These are phyloP conservation scores for Cyberlindnera veronae DNA, from an alignment of 805 yeast species.

Conservation along the genomic window DNA sequence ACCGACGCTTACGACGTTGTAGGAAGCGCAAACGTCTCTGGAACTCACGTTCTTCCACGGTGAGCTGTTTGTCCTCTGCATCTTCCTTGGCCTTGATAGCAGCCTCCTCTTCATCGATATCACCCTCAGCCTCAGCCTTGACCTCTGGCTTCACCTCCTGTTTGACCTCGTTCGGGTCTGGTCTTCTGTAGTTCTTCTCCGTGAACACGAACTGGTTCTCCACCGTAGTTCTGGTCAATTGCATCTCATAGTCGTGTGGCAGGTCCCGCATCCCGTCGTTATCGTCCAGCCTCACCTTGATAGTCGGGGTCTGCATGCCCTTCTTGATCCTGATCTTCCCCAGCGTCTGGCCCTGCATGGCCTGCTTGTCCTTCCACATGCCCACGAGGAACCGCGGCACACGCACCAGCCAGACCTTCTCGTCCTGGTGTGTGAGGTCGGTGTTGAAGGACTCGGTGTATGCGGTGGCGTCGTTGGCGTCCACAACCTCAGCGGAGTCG, in stretches of 20 bases:
- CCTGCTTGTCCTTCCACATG: slow-evolving; percentile 65
- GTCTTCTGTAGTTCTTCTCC: slow-evolving; percentile 59
- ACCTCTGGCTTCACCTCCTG: too few relatives aligned
- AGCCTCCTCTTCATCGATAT: background rate
- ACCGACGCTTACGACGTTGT: slow-evolving; percentile 32
- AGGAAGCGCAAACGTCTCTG: slow-evolving; percentile 15
- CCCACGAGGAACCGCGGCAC: slow-evolving; percentile 85
- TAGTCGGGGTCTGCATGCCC: slow-evolving; percentile 28
- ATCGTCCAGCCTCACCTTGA: slow-evolving; percentile 56
- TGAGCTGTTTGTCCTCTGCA: slow-evolving; percentile 1
- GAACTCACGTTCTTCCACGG: slow-evolving; percentile 14
- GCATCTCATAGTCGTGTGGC: slow-evolving; percentile 82
- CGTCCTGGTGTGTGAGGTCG: slow-evolving; percentile 55
- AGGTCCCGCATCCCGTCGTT: slow-evolving; percentile 48
- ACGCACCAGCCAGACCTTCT: slow-evolving; percentile 89
- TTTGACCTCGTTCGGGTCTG: background rate
- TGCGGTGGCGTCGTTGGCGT: slow-evolving; percentile 41
- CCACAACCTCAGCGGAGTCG: slow-evolving; percentile 41
- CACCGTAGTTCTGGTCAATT: slow-evolving; percentile 73
- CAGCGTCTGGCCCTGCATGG: slow-evolving; percentile 67
- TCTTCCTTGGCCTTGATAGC: slow-evolving; percentile 1
- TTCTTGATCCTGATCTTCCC: slow-evolving; percentile 63
- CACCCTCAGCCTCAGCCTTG: slow-evolving; percentile 6
- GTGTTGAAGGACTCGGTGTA: slow-evolving; percentile 72
- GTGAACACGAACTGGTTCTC: slow-evolving; percentile 84